Evolutionary conservation across 495 filamentous ascomycete species (phyloP).

Genomic region (Penicillium manginii): DNA sequence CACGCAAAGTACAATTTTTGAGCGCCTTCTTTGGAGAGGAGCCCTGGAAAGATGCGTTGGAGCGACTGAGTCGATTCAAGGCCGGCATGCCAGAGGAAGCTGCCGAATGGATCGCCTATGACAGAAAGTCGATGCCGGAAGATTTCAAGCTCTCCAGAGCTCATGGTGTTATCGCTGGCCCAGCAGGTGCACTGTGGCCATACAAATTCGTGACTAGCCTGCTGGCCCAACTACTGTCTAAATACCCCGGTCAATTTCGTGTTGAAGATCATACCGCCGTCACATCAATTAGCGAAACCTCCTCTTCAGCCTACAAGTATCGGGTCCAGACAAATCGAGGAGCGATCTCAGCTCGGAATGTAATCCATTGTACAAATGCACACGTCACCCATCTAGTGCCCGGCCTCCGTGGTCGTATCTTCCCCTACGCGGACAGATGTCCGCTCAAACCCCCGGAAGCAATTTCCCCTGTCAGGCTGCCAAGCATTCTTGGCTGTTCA

Average conservation of each 20-base stretch:
- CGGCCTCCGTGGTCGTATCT: slow-evolving; percentile 67
- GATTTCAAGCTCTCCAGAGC: slow-evolving; percentile 47
- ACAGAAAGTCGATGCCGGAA: slow-evolving; percentile 27
- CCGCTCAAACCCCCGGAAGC: slow-evolving; percentile 61
- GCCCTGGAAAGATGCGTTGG: slow-evolving; percentile 28
- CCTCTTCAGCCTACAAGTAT: slow-evolving; percentile 17
- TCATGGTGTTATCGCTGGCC: slow-evolving; percentile 44
- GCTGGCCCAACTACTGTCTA: slow-evolving; percentile 57
- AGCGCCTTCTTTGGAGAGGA: slow-evolving; percentile 35
- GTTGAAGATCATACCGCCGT: slow-evolving; percentile 77
- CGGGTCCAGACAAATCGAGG: slow-evolving; percentile 66
- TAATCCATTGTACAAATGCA: slow-evolving; percentile 80
- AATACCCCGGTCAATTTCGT: slow-evolving; percentile 53
- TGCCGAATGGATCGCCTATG: slow-evolving; percentile 32
- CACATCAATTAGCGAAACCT: slow-evolving; percentile 37
- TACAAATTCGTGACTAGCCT: slow-evolving; percentile 76
- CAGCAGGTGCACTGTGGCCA: slow-evolving; percentile 67
- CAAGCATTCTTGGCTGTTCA: slow-evolving; percentile 42
- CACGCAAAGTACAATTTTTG: slow-evolving; percentile 38
- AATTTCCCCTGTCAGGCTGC: slow-evolving; percentile 33
- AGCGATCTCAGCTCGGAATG: slow-evolving; percentile 54
- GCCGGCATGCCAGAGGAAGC: slow-evolving; percentile 36
- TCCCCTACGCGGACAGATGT: slow-evolving; percentile 69
- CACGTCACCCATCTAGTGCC: slow-evolving; percentile 77
- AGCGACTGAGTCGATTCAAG: slow-evolving; percentile 30